Evolutionary conservation across 352 stramenopile species (phyloP).

Genomic region (Pythium vanterpoolii): DNA sequence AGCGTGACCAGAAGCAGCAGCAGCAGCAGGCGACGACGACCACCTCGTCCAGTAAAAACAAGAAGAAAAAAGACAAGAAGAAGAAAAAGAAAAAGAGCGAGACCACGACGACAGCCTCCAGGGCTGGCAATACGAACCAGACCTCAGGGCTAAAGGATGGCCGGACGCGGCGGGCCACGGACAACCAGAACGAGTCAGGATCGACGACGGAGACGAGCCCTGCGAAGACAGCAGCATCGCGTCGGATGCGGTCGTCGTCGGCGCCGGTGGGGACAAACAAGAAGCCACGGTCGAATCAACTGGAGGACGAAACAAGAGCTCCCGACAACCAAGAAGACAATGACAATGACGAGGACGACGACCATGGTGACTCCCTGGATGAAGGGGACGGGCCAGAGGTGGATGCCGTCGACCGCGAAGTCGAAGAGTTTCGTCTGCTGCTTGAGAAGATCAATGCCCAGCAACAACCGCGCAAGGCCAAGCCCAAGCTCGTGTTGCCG

Average conservation of each 20-base stretch:
- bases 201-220: constrained; percentile 17
- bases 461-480: constrained; percentile 38
- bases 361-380: neutral
- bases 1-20: constrained; percentile 48
- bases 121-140: too few species aligned
- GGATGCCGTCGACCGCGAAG: constrained; percentile 67
- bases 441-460: constrained; percentile 71
- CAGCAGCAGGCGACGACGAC: constrained; percentile 18
- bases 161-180: neutral
- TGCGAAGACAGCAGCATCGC: neutral
- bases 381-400: constrained; percentile 20
- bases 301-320: neutral
- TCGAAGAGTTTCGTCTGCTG: constrained; percentile 67
- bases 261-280: neutral
- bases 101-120: neutral
- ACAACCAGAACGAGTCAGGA: constrained; percentile 13
- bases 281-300: constrained; percentile 15
- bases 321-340: constrained; percentile 6
- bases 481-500: constrained; percentile 73
- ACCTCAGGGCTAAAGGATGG: too few species aligned
- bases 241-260: constrained; percentile 8
- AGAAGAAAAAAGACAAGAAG: constrained; percentile 79
- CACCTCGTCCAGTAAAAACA: constrained; percentile 40
- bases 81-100: constrained; percentile 64
- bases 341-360: constrained; percentile 1